Evolutionary conservation across 805 yeast species (phyloP).

Genomic region (Nakazawaea pomicola): DNA sequence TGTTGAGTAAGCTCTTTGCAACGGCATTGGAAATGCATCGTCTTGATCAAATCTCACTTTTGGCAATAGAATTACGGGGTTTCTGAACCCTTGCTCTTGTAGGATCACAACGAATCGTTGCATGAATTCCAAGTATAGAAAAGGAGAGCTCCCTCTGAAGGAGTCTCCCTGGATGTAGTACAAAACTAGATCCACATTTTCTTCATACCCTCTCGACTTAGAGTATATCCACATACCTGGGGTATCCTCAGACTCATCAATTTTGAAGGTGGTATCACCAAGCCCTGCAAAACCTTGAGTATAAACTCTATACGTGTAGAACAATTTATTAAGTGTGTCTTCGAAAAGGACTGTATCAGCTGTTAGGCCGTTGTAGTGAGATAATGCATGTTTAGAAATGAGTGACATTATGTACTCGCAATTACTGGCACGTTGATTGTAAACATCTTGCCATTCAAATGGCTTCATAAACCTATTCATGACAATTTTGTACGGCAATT

Average conservation of each 20-base stretch:
- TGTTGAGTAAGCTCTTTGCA: slow-evolving; percentile 21
- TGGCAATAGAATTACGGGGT: slow-evolving; percentile 39
- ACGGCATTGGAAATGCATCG: slow-evolving; percentile 22
- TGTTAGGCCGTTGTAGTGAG: slow-evolving; percentile 6
- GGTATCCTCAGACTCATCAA: slow-evolving; percentile 14
- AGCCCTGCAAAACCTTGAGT: slow-evolving; percentile 29
- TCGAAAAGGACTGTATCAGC: slow-evolving; percentile 22
- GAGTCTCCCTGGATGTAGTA: slow-evolving; percentile 43
- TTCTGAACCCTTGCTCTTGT: slow-evolving; percentile 42
- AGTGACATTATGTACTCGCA: slow-evolving; percentile 21
- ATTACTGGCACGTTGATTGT: slow-evolving; percentile 25
- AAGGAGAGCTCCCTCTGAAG: slow-evolving; percentile 28
- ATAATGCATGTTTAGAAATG: slow-evolving; percentile 15
- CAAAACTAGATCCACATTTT: slow-evolving; percentile 34
- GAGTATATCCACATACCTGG: slow-evolving; percentile 30
- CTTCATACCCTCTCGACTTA: slow-evolving; percentile 18
- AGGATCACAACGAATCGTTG: slow-evolving; percentile 35
- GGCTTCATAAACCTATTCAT: slow-evolving; percentile 27
- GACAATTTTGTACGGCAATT: slow-evolving; percentile 19
- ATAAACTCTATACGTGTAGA: slow-evolving; percentile 26
- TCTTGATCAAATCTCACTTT: slow-evolving; percentile 6
- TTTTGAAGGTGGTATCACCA: slow-evolving; percentile 24
- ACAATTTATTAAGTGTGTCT: slow-evolving; percentile 25
- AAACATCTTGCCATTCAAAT: slow-evolving; percentile 22
- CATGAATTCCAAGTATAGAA: slow-evolving; percentile 38